A percentile compares a stretch with the other conserved stretches of the same genome.
phyloP scores from a whole-genome alignment of 371 early-diverging fungal species.

The Smittium mucronatum region DNA sequence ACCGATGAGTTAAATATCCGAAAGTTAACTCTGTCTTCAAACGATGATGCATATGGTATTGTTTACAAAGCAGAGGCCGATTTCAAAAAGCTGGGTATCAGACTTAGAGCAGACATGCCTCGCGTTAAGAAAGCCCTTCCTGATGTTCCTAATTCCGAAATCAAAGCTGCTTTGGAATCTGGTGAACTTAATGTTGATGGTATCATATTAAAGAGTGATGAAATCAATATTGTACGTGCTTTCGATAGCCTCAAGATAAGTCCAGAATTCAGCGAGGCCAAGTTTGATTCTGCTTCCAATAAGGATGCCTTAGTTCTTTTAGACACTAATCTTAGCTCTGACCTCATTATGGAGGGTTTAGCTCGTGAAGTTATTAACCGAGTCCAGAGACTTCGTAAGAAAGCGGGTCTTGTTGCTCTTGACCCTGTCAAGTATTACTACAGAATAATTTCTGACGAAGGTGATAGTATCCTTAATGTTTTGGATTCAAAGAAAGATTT shows the following conservation, averaged over 20 bases:
- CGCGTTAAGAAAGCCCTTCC: conserved; percentile 84
- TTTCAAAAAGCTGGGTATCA: conserved; percentile 73
- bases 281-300: conserved; percentile 64
- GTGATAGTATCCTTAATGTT: conserved; percentile 49
- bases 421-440: conserved; percentile 78
- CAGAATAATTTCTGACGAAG: conserved; percentile 53
- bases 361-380: conserved; percentile 98
- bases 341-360: conserved; percentile 79
- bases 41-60: conserved; percentile 86
- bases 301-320: conserved; percentile 81
- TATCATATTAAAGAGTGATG: conserved; percentile 63
- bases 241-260: conserved; percentile 49
- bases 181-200: conserved; percentile 66
- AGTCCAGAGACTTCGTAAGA: conserved; percentile 96
- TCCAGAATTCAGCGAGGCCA: conserved; percentile 11
- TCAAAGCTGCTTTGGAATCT: conserved; percentile 62
- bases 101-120: conserved; percentile 76
- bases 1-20: conserved; percentile 91
- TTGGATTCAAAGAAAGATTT: conserved; percentile 57
- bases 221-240: conserved; percentile 68
- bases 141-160: conserved; percentile 54
- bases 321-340: conserved; percentile 68
- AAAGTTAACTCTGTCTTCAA: conserved; percentile 66
- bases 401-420: conserved; percentile 71
- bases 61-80: conserved; percentile 85